phyloP scores from a whole-genome alignment of 352 stramenopile species.

The Phytophthora colocasiae region DNA sequence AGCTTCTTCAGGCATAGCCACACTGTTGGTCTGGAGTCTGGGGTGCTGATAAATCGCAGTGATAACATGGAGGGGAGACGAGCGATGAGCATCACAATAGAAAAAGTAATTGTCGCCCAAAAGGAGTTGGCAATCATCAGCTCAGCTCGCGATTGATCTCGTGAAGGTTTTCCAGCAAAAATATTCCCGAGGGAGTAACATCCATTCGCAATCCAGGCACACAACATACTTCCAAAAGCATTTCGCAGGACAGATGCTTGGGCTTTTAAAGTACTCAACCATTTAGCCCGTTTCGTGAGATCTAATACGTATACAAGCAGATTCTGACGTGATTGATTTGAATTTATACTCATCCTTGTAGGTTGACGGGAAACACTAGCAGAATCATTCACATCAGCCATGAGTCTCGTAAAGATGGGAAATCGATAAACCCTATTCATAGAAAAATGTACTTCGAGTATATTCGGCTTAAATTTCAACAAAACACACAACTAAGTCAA shows the following conservation, averaged over 20 bases:
- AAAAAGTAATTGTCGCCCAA: conserved; percentile 5
- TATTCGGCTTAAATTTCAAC: too few relatives aligned
- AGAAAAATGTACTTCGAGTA: neutral
- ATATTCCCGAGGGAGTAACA: conserved; percentile 19
- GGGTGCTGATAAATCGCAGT: conserved; percentile 12
- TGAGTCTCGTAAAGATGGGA: too few relatives aligned
- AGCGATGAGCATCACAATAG: conserved; percentile 11
- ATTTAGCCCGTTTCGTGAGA: neutral
- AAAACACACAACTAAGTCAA: too few relatives aligned
- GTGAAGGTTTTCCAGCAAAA: conserved; percentile 17
- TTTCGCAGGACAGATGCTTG: conserved; percentile 6
- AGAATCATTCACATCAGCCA: too few relatives aligned
- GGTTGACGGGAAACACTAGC: too few relatives aligned
- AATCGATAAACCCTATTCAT: neutral
- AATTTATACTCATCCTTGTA: too few relatives aligned
- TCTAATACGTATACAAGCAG: too few relatives aligned
- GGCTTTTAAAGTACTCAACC: neutral
- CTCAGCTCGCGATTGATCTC: conserved; percentile 8
- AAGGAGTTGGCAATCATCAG: conserved; percentile 14
- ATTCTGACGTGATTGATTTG: too few relatives aligned
- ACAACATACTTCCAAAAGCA: conserved; percentile 8
- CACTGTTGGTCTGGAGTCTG: conserved; percentile 2
- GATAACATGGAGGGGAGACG: conserved; percentile 5
- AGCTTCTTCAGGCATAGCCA: conserved; percentile 26
- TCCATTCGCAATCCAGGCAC: conserved; percentile 21